Evolutionary conservation across 331 rosid species (phyloP), one percentile per base, ranked within the genome.

Genomic region (Rosa hybrid): DNA sequence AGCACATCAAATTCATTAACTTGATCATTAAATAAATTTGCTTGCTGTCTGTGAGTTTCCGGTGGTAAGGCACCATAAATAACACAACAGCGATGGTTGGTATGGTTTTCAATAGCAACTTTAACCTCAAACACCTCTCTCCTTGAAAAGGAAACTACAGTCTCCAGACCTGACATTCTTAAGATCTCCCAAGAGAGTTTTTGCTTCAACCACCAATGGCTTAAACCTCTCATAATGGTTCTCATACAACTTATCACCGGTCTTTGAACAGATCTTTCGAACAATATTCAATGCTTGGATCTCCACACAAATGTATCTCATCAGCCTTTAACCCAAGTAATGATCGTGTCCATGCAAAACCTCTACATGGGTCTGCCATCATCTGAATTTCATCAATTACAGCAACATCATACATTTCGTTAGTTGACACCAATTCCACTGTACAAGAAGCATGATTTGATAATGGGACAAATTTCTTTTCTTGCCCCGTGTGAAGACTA

Each of bases 1-100:
- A 92, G 90, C 80, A 94, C 94, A 44, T 92, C 91, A 49, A 81
- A 94, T 84, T 90, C 97, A 81, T 90, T 94, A 81, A 72, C 86
- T 78, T 89, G 97, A 62, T 91, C 95, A 63, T 94, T 30, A 83
- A 92, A 94, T 88, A 92, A 86, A 80, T 39, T 92, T 20, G 95
- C 98, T 87, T 94, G 97, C 56, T 87, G 34, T 30, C 34, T 30
- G 34, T 2, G 34, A 30, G 34, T 30, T 30, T 30, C 34, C 34
- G 97, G 97, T 4, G 98, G 98, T 83, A 94, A 84, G 57, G 97
- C 94, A 75, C 97, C 97, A 49, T 94, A 91, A 74, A 94, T 92
- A 68, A 94, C 97, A 81, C 97, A 91, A 73, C 93, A 94, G 3
- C 89, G 86, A 68, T 89, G 98, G 11, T 87, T 85, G 72, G 97